Evolutionary conservation across 345 rosid genomes (phyloP).

Genomic region (Corymbia maculata): DNA sequence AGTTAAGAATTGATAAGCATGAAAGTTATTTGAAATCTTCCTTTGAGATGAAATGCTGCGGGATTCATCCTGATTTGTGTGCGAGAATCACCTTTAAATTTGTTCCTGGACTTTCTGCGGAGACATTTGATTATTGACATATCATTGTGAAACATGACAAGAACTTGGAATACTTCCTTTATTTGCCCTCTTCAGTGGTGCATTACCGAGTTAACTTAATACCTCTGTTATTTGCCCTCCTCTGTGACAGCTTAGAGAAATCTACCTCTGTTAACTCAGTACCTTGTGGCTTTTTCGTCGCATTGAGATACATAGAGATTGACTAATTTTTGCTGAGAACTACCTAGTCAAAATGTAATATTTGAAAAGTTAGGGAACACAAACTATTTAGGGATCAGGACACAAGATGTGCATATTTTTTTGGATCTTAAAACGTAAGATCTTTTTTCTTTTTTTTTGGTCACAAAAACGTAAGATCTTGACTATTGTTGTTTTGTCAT

Average conservation of each 20-base stretch:
- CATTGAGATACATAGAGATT: neutral
- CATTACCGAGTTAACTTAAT: neutral
- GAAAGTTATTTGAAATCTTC: neutral
- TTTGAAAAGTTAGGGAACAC: neutral
- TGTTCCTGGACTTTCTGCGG: neutral
- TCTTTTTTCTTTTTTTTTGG: too few relatives aligned
- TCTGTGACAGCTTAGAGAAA: neutral
- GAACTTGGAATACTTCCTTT: neutral
- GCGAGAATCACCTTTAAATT: neutral
- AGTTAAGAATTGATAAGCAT: neutral
- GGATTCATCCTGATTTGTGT: neutral
- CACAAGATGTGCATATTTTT: neutral
- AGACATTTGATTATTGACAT: neutral
- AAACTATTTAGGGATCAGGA: neutral
- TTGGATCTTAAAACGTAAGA: neutral
- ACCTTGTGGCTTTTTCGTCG: neutral
- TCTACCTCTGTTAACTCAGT: neutral
- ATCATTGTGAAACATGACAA: neutral
- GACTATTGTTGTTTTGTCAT: neutral
- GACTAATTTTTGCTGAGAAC: neutral
- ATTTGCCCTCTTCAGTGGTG: neutral
- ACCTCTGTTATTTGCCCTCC: neutral
- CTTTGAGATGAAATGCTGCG: neutral
- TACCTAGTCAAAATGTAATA: neutral
- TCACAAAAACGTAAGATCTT: neutral